Evolutionary conservation across 2,329 filamentous ascomycete species (phyloP), one percentile per base, ranked within the genome.

Genomic region (Fusarium multiceps): DNA sequence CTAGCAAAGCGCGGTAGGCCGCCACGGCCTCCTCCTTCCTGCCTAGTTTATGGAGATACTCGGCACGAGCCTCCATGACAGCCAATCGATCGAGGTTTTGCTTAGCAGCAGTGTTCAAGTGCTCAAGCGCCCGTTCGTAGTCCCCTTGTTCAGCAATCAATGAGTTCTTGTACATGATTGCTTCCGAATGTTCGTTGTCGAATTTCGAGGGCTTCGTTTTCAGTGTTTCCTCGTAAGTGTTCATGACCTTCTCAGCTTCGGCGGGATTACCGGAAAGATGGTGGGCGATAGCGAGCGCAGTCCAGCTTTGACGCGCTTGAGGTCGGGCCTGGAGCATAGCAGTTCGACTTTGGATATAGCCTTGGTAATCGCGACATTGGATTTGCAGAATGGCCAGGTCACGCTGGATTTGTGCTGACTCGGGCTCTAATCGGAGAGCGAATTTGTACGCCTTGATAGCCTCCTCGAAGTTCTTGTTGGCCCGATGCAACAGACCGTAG

Each of bases 361-460:
- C 96, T 71, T 91, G 87, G 81, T 94, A 98, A 82, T 99, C 96
- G 74, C 96, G 90, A 89, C 97, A 98, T 83, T 99, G 96, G 73
- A 97, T 88, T 83, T 99, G 96, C 64, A 99, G 87, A 66, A 97
- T 88, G 53, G 96, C 95, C 66, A 99, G 86, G 78, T 99, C 97
- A 71, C 96, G 89, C 80, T 97, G 93, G 75, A 99, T 99, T 80
- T 97, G 95, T 68, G 89, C 87, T 16, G 93, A 97, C 23, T 97
- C 94, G n/a, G 97, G 95, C 77, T 99, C 96, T 64, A 98, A 88
- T 78, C 89, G 90, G 74, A 99, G 84, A 18, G 96, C 96, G 80
- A 97, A 97, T 80, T 97, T 97, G 86, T 99, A 99, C 62, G 96
- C 97, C 86, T 98, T 98, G 84, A 98, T 98, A 12, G 97, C 95